Evolutionary conservation across 805 yeast genomes (phyloP), one percentile per base, ranked within the genome.

Genomic region (Cyberlindnera mrakii): DNA sequence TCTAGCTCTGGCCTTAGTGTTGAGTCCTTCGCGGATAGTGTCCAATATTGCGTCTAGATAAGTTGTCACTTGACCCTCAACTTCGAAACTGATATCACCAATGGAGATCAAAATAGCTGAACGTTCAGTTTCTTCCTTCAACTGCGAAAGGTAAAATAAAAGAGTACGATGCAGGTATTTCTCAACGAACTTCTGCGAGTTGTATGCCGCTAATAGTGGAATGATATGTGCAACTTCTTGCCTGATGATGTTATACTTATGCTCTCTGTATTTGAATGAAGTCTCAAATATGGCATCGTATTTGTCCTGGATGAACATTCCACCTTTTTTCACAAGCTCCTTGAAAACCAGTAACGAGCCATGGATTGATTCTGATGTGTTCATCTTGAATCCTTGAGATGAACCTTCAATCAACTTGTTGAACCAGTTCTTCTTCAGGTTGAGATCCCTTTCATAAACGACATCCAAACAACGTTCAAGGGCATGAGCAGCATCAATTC

Each of bases 1-100:
- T 45, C 90, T 72, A 3, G 71, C 62, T 49, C 79, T 77, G 15
- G 64, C 63, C 43, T 64, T 67, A 0, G 66, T 52, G 29, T 77
- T 71, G 23, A 91, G 68, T 0, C 93, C 90, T 45, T 89, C 96
- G 54, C 89, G 71, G 17, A 90, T 78, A 50, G 82, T 86, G 41
- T 83, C 89, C 39, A 91, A 65, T n/a, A 91, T 82, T 1, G 90
- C 88, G 58, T 89, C 96, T 35, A 91, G 67, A 55, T 90, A 91
- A 2, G 93, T 85, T 4, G 89, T 84, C 68, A 93, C 85, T 52
- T 83, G 86, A 44, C 87, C 80, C 17, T 87, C 82, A 1, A 90
- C 93, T 54, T 82, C 65, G 37, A 56, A 64, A 6, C 96, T 82
- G 35, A 93, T 82, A 52, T 84, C 81, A 32, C 98, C 99, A 39